Evolutionary conservation across 305 asterid species (phyloP), one percentile per base, ranked within the genome.

Genomic region (Fraxinus angustifolia): DNA sequence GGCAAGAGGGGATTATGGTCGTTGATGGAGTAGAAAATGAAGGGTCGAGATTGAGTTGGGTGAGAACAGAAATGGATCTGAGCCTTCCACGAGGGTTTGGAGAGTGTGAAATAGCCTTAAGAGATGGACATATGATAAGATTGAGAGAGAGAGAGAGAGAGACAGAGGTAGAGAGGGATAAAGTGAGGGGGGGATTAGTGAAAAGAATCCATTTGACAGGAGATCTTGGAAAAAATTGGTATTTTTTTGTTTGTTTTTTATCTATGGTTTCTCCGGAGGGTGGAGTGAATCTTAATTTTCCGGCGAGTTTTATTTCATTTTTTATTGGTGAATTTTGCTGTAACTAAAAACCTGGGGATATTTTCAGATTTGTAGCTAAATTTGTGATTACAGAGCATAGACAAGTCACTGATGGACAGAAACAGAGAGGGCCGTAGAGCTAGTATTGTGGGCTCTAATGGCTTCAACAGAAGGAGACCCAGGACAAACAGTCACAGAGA

Each of bases 401-500:
- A 58, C 8, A 75, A 78, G 73, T 80, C 77, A 19, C 82, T 81
- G 53, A 96, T 96, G 98, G 99, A 94, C 73, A 93, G 99, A 19
- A 94, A 90, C n/a, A 90, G 99, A 81, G 99, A 96, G 80, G 93
- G 92, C 74, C 92, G 98, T 80, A 91, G 98, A 89, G 94, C 94
- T 62, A 89, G 89, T 85, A 90, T 94, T 84, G 90, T 93, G 16
- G 92, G 97, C 87, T 87, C 97, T 76, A 92, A 91, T 89, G 98
- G 99, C 83, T 89, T 94, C 87, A 89, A 94, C 71, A 85, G 97
- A 76, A 85, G 99, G 68, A 84, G 97, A 79, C 97, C 93, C 77
- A 82, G 99, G 71, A 91, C 91, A 17, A 96, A 85, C 87, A 91
- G 90, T 87, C 92, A 93, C 70, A 88, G 98, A 87, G 99, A 92